A percentile compares a stretch with the other conserved stretches of the same genome.
Evolutionary conservation across 208 protist species (phyloP).

Genomic region (Wallacemonas sp.): DNA sequence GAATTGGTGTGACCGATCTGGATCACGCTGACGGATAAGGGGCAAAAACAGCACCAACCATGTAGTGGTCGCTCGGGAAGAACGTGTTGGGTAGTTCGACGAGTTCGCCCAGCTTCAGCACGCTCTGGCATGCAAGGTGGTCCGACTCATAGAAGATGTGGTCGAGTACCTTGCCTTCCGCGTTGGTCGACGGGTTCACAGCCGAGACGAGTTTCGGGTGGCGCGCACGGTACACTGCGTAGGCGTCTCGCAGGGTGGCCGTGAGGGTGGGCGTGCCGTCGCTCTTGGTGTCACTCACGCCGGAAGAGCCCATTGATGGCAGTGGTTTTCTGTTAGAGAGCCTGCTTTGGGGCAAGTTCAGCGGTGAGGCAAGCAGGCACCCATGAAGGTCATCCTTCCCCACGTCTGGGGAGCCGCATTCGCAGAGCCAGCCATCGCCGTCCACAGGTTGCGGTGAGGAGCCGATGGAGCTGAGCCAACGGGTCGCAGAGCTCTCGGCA

Average conservation of each 20-base stretch:
- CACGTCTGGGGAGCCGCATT: not conserved
- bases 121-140: constrained; percentile 45
- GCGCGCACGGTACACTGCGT: constrained; percentile 58
- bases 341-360: not conserved
- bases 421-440: not conserved
- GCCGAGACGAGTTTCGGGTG: constrained; percentile 62
- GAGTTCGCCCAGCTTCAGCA: constrained; percentile 52
- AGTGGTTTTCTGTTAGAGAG: not conserved
- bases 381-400: not conserved
- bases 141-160: constrained; percentile 73
- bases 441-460: not conserved
- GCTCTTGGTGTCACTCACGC: not conserved
- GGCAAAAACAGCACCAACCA: constrained; percentile 60
- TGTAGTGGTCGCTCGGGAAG: constrained; percentile 85
- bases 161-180: constrained; percentile 85
- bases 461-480: not conserved
- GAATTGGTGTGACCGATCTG: too few relatives aligned
- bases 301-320: not conserved
- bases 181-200: constrained; percentile 69
- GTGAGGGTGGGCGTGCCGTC: constrained; percentile 23
- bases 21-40: constrained; percentile 12
- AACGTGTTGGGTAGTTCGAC: constrained; percentile 47
- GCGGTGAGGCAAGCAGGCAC: not conserved
- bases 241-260: constrained; percentile 54
- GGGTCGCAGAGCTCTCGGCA: not conserved